phyloP scores from a whole-genome alignment of 1,284 basidiomycete species.

The Sanghuangporus baumii region DNA sequence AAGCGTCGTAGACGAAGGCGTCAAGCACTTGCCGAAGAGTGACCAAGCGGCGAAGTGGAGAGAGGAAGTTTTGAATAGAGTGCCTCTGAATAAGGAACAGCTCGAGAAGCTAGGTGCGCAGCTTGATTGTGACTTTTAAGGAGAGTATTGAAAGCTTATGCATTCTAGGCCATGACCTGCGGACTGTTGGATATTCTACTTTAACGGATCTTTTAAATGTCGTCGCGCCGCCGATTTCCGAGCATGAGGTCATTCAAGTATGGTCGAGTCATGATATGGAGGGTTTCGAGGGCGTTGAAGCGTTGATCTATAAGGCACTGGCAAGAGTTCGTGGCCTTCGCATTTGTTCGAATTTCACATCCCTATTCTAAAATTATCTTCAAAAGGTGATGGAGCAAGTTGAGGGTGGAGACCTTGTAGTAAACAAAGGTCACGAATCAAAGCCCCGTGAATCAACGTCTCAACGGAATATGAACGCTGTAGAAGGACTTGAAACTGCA shows the following conservation, averaged over 20 bases:
- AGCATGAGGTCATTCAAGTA: conserved; percentile 96
- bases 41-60: conserved; percentile 79
- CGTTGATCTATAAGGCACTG: conserved; percentile 88
- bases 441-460: conserved; percentile 49
- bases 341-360: background rate
- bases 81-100: conserved; percentile 59
- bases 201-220: conserved; percentile 90
- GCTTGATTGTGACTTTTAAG: background rate
- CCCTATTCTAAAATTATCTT: conserved; percentile 6
- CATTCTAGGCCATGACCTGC: conserved; percentile 75
- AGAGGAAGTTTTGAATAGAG: conserved; percentile 42
- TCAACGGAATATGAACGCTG: conserved; percentile 71
- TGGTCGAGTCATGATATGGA: conserved; percentile 95
- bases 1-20: conserved; percentile 86
- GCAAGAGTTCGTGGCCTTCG: conserved; percentile 50
- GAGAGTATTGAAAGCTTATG: background rate
- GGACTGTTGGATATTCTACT: conserved; percentile 80
- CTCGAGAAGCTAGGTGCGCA: conserved; percentile 75
- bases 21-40: conserved; percentile 74
- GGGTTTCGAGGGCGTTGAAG: conserved; percentile 93
- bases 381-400: conserved; percentile 87
- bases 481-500: conserved; percentile 81
- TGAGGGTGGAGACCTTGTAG: conserved; percentile 85
- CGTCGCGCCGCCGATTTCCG: conserved; percentile 96
- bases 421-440: conserved; percentile 79